phyloP scores from a whole-genome alignment of 352 stramenopile species.

The Globisporangium nodosum region DNA sequence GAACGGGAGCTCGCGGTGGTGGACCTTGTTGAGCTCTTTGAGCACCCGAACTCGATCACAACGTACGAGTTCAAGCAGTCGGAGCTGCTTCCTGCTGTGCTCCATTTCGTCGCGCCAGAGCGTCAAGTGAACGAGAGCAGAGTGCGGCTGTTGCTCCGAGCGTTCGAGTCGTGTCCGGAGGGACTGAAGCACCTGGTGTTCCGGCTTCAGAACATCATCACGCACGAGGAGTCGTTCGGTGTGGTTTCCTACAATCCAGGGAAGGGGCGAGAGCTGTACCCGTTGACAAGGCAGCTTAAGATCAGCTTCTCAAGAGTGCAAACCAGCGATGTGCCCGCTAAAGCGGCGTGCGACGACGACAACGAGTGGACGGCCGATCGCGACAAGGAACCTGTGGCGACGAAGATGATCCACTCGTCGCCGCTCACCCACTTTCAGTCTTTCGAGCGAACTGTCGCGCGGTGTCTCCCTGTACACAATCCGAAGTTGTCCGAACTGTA shows the following conservation, averaged over 20 bases:
- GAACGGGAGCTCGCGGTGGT: conserved; percentile 55
- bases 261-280: conserved; percentile 74
- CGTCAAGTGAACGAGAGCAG: conserved; percentile 28
- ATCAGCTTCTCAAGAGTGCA: conserved; percentile 24
- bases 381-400: conserved; percentile 5
- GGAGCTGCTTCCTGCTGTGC: conserved; percentile 54
- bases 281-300: conserved; percentile 64
- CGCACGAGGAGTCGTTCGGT: conserved; percentile 63
- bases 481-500: conserved; percentile 49
- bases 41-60: conserved; percentile 71
- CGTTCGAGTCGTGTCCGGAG: conserved; percentile 41
- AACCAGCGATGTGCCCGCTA: background rate
- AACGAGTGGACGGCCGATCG: conserved; percentile 4
- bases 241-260: conserved; percentile 52
- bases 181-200: conserved; percentile 53
- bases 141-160: conserved; percentile 27
- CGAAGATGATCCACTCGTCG: conserved; percentile 59
- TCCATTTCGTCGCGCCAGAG: conserved; percentile 41
- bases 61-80: conserved; percentile 85
- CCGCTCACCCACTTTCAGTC: conserved; percentile 81
- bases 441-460: conserved; percentile 76
- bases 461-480: conserved; percentile 52
- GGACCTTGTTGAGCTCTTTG: conserved; percentile 73
- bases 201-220: conserved; percentile 69
- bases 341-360: background rate